Evolutionary conservation across 2,329 filamentous ascomycete species (phyloP).

Genomic region (Neophaeococcomyces mojaviensis): DNA sequence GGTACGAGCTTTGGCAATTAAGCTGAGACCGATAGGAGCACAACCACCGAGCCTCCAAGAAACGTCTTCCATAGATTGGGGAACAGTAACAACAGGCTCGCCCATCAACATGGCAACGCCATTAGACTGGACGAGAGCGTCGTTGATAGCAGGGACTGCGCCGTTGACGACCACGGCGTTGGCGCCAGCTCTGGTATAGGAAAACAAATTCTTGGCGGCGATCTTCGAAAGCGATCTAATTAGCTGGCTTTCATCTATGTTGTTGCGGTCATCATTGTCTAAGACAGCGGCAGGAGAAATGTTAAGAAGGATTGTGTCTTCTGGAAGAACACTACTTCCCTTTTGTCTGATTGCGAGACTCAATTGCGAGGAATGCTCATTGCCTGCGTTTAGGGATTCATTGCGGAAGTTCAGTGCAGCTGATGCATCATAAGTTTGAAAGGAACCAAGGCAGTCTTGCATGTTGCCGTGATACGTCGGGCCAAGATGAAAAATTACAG

Average conservation of each 20-base stretch:
- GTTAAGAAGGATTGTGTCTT: constrained; percentile 73
- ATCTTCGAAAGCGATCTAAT: constrained; percentile 68
- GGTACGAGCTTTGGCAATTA: constrained; percentile 69
- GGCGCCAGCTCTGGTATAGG: constrained; percentile 63
- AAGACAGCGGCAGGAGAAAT: constrained; percentile 74
- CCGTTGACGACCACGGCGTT: constrained; percentile 81
- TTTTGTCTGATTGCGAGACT: constrained; percentile 79
- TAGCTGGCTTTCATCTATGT: constrained; percentile 63
- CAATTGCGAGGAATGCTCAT: constrained; percentile 86
- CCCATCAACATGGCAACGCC: constrained; percentile 79
- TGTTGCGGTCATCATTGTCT: constrained; percentile 69
- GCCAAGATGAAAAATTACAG: constrained; percentile 83
- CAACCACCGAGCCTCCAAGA: constrained; percentile 92
- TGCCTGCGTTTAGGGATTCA: constrained; percentile 80
- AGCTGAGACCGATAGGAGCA: constrained; percentile 71
- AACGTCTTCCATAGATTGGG: constrained; percentile 81
- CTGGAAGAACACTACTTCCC: constrained; percentile 72
- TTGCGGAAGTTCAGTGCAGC: constrained; percentile 85
- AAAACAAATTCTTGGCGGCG: constrained; percentile 60
- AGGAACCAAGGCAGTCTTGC: constrained; percentile 89
- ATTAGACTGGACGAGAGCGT: constrained; percentile 72
- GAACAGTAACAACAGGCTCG: constrained; percentile 70
- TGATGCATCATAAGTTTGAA: constrained; percentile 92
- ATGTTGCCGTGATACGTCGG: constrained; percentile 92
- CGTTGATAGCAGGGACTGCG: constrained; percentile 77